A percentile compares a stretch with the other conserved stretches of the same genome.
Evolutionary conservation across 2,329 filamentous ascomycete genomes (phyloP).

Genomic region (Colletotrichum filicis): DNA sequence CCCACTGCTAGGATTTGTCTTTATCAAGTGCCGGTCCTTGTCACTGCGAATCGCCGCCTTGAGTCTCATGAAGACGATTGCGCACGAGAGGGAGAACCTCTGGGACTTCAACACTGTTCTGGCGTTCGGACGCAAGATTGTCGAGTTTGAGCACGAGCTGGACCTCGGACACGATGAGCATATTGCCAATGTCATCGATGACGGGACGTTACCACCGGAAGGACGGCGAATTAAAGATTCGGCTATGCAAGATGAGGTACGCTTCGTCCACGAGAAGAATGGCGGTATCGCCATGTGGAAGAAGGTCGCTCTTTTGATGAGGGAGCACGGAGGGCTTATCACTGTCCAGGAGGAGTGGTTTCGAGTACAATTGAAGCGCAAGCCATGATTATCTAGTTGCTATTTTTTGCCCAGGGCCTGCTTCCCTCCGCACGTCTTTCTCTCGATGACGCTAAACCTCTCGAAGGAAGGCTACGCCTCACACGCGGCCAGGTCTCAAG

Average conservation of each 20-base stretch:
- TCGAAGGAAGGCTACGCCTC: background rate
- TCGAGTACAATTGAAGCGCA: slow-evolving; percentile 6
- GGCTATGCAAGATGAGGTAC: slow-evolving; percentile 8
- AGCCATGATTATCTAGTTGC: slow-evolving; percentile 6
- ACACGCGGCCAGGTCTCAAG: background rate
- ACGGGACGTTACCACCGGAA: slow-evolving; percentile 40
- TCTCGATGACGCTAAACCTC: background rate
- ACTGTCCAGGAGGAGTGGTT: slow-evolving; percentile 16
- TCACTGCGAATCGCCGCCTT: slow-evolving; percentile 47
- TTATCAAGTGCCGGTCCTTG: slow-evolving; percentile 52
- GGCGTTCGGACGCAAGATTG: slow-evolving; percentile 43
- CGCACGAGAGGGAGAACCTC: slow-evolving; percentile 46
- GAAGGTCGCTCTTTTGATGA: slow-evolving; percentile 24
- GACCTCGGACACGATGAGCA: slow-evolving; percentile 39
- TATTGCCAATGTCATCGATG: slow-evolving; percentile 34
- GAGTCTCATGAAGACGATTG: slow-evolving; percentile 43
- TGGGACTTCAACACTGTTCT: slow-evolving; percentile 49
- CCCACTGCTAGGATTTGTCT: slow-evolving; percentile 50
- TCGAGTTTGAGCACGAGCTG: slow-evolving; percentile 53
- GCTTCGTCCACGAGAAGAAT: background rate
- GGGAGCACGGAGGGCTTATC: slow-evolving; percentile 6
- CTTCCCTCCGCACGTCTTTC: background rate
- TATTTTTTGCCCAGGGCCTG: background rate
- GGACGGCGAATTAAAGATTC: slow-evolving; percentile 41
- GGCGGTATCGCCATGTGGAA: slow-evolving; percentile 1